Percentiles rank a stretch among this genome's conserved stretches.
phyloP scores from a whole-genome alignment of 169 alveolate species.

The Theileria parva region DNA sequence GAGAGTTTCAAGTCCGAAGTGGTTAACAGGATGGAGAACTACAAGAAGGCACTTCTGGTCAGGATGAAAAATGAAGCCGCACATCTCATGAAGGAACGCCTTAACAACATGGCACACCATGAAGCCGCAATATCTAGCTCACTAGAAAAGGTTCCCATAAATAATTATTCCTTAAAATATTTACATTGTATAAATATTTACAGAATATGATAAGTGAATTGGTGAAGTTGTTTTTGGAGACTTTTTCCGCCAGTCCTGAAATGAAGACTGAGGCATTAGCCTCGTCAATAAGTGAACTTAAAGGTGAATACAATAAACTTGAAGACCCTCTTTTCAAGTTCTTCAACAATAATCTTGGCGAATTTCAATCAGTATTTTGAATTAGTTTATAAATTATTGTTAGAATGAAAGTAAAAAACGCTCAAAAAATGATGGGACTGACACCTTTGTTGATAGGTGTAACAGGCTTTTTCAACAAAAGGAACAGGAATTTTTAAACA shows the following conservation, averaged over 20 bases:
- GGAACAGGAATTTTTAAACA: conserved; percentile 49
- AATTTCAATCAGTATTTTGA: conserved; percentile 46
- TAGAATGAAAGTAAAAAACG: no score
- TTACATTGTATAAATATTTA: neutral
- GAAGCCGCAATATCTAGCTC: conserved; percentile 45
- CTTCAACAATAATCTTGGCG: conserved; percentile 40
- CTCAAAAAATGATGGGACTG: conserved; percentile 23
- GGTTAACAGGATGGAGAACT: conserved; percentile 47
- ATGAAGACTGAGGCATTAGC: conserved; percentile 47
- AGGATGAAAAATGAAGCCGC: conserved; percentile 55
- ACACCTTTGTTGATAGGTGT: conserved; percentile 49
- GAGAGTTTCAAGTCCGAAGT: conserved; percentile 48
- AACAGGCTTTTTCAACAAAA: conserved; percentile 31
- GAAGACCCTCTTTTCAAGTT: conserved; percentile 56
- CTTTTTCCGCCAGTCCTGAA: conserved; percentile 26
- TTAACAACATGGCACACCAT: conserved; percentile 41
- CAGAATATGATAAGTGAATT: conserved; percentile 54
- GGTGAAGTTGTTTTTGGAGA: conserved; percentile 41
- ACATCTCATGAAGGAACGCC: conserved; percentile 45
- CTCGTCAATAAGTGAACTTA: conserved; percentile 46
- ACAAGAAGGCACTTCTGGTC: conserved; percentile 39
- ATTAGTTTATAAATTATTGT: no score
- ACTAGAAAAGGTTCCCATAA: conserved; percentile 31
- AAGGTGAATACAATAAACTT: conserved; percentile 14
- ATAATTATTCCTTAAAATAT: neutral